A percentile compares a stretch with the other conserved stretches of the same genome.
These are phyloP conservation scores for Stephania yunnanensis DNA, from an alignment of 164 flowering plant species.

Conservation along the genomic window DNA sequence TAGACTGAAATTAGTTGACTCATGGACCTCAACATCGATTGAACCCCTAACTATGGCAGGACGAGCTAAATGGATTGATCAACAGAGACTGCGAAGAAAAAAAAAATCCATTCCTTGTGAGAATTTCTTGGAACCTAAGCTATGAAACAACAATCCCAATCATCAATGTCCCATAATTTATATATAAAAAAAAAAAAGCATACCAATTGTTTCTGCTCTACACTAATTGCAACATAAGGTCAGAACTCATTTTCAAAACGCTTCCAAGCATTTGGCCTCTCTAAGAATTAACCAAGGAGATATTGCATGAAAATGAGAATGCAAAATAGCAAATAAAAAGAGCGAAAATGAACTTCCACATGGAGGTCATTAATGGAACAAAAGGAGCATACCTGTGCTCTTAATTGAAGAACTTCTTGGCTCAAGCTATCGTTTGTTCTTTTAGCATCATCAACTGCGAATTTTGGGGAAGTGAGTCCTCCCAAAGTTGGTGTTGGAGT, in stretches of 20 bases:
- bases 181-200: too few relatives aligned
- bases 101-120: too few relatives aligned
- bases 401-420: constrained; percentile 75
- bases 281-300: neutral
- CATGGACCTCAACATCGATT: too few relatives aligned
- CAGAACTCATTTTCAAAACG: neutral
- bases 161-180: too few relatives aligned
- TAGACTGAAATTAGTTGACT: too few relatives aligned
- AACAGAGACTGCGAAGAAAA: too few relatives aligned
- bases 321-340: neutral
- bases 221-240: neutral
- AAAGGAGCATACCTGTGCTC: constrained; percentile 55
- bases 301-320: neutral
- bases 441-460: constrained; percentile 66
- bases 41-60: too few relatives aligned
- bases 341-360: neutral
- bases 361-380: neutral
- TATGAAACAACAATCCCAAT: too few relatives aligned
- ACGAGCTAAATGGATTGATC: too few relatives aligned
- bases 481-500: constrained; percentile 93
- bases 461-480: constrained; percentile 78
- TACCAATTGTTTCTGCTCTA: too few relatives aligned
- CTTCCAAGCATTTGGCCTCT: neutral
- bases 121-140: too few relatives aligned
- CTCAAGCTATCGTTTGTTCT: constrained; percentile 63